phyloP scores from a whole-genome alignment of 202 grass and related monocot genomes.

The Miscanthus sacchariflorus region DNA sequence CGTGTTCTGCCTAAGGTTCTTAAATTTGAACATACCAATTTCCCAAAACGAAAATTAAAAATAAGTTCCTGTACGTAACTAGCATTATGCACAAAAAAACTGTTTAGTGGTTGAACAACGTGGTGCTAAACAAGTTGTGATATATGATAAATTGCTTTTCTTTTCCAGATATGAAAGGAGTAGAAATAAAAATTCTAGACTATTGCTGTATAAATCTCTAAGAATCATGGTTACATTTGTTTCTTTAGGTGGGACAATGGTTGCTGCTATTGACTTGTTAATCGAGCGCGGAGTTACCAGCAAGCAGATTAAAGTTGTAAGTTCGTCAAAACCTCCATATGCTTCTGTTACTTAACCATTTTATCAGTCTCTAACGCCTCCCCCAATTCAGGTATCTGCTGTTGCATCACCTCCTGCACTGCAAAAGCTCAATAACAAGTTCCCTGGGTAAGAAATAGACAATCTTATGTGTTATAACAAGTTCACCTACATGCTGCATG shows the following conservation, averaged over 20 bases:
- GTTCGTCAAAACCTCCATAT: slow-evolving; percentile 38
- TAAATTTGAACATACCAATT: slow-evolving; percentile 23
- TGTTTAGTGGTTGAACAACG: slow-evolving; percentile 5
- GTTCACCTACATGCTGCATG: slow-evolving; percentile 1
- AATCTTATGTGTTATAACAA: slow-evolving; percentile 5
- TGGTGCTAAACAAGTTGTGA: slow-evolving; percentile 9
- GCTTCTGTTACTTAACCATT: slow-evolving; percentile 17
- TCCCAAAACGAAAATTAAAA: not conserved
- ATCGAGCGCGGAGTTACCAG: slow-evolving; percentile 75
- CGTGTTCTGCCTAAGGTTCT: slow-evolving; percentile 24
- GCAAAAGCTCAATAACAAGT: slow-evolving; percentile 81
- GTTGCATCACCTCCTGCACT: slow-evolving; percentile 91
- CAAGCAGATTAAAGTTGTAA: slow-evolving; percentile 95
- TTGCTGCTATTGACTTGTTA: slow-evolving; percentile 88
- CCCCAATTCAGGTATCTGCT: slow-evolving; percentile 78
- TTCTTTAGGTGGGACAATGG: slow-evolving; percentile 86
- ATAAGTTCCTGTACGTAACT: not conserved
- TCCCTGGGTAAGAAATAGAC: slow-evolving; percentile 73
- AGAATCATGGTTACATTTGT: slow-evolving; percentile 25
- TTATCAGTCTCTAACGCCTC: slow-evolving; percentile 23
- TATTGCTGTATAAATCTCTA: not conserved
- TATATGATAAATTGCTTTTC: not conserved
- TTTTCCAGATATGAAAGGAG: slow-evolving; percentile 12
- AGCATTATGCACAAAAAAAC: slow-evolving; percentile 14
- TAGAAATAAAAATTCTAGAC: slow-evolving; percentile 23